phyloP scores from a whole-genome alignment of 2,329 filamentous ascomycete genomes.

The Chaetomiaceae sp. region DNA sequence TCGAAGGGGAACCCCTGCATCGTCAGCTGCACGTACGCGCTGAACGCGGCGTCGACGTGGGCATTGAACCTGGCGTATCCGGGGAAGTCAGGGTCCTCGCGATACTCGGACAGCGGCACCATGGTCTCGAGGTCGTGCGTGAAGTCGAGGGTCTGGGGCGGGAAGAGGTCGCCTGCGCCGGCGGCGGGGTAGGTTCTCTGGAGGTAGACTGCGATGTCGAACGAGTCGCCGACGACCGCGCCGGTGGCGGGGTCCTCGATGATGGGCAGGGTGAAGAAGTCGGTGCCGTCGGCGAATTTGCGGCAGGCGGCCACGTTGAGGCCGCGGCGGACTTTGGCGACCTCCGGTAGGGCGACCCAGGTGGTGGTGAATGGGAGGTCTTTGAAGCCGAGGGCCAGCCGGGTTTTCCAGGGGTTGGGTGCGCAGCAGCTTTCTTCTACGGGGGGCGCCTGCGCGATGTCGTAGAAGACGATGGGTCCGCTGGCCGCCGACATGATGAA shows the following conservation, averaged over 20 bases:
- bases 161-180: constrained; percentile 45
- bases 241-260: constrained; percentile 51
- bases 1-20: constrained; percentile 42
- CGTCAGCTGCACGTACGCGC: constrained; percentile 35
- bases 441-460: constrained; percentile 47
- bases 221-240: constrained; percentile 62
- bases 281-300: constrained; percentile 43
- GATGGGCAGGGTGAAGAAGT: constrained; percentile 53
- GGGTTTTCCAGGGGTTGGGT: constrained; percentile 69
- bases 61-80: constrained; percentile 43
- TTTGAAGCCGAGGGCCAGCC: constrained; percentile 65
- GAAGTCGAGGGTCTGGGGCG: constrained; percentile 40
- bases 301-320: constrained; percentile 32
- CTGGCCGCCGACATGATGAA: no score
- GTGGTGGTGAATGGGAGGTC: constrained; percentile 60
- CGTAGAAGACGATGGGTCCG: constrained; percentile 55
- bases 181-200: constrained; percentile 52
- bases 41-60: constrained; percentile 42
- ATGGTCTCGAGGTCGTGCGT: constrained; percentile 32
- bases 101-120: constrained; percentile 48
- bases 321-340: constrained; percentile 41
- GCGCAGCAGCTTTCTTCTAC: constrained; percentile 55
- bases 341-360: constrained; percentile 65
- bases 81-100: constrained; percentile 28
- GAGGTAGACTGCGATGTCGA: constrained; percentile 54